Conservation (phyloP, 306 rosid species). For the Glycine tomentella region DNA sequence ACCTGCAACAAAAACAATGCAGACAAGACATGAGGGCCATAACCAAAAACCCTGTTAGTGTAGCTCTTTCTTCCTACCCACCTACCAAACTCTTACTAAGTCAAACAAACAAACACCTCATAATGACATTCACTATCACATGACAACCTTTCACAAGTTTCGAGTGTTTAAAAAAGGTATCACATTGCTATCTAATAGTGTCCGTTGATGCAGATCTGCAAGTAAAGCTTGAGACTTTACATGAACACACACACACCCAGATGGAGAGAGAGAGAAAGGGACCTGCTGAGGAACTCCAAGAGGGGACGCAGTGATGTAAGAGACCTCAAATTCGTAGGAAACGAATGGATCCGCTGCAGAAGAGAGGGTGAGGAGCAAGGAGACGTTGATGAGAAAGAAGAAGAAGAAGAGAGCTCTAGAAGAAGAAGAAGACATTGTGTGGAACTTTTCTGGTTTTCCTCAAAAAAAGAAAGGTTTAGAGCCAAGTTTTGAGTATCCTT, state of each 20-base stretch:
- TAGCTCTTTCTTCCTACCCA: not conserved
- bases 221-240: conserved; percentile 44
- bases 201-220: conserved; percentile 52
- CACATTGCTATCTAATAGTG: conserved; percentile 30
- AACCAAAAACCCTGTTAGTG: not conserved
- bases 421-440: conserved; percentile 60
- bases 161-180: not conserved
- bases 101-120: conserved; percentile 21
- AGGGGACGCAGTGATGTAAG: conserved; percentile 92
- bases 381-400: conserved; percentile 53
- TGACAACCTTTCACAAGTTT: conserved; percentile 17
- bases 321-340: conserved; percentile 63
- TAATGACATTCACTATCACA: not conserved
- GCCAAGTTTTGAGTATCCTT: conserved; percentile 32
- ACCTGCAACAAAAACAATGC: conserved; percentile 69
- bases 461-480: conserved; percentile 43
- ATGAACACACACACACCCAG: not conserved
- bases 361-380: conserved; percentile 58
- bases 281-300: conserved; percentile 96
- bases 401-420: conserved; percentile 41
- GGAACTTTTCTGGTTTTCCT: conserved; percentile 36
- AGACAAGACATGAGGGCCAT: conserved; percentile 30
- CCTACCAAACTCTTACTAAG: conserved; percentile 24
- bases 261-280: conserved; percentile 26
- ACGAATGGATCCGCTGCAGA: conserved; percentile 70